These are phyloP conservation scores for Aspergillus costaricaensis DNA, from an alignment of 2,329 filamentous ascomycete genomes.

Conservation along the genomic window DNA sequence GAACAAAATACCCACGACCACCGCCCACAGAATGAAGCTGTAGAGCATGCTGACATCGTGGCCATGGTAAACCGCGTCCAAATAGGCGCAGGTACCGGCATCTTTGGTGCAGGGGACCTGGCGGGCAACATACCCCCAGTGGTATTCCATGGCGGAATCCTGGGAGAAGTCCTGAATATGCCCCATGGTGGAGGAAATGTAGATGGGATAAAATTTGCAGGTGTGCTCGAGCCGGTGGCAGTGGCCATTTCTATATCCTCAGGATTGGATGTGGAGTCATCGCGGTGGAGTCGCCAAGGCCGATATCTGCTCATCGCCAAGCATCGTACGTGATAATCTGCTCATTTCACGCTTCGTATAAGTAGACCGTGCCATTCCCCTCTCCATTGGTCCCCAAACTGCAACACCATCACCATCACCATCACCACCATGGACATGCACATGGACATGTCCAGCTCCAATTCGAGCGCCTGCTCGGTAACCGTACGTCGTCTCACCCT, in stretches of 20 bases:
- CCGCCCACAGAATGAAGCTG: slow-evolving; percentile 59
- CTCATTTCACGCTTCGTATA: too few relatives aligned
- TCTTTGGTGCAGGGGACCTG: slow-evolving; percentile 61
- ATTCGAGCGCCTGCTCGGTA: slow-evolving; percentile 22
- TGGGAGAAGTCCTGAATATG: slow-evolving; percentile 50
- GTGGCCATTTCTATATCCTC: not conserved
- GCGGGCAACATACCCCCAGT: slow-evolving; percentile 61
- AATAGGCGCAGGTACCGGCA: slow-evolving; percentile 59
- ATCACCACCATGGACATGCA: slow-evolving; percentile 22
- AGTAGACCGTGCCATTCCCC: too few relatives aligned
- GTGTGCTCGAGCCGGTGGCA: not conserved
- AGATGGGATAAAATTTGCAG: not conserved
- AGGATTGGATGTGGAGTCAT: not conserved
- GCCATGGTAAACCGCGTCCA: slow-evolving; percentile 57
- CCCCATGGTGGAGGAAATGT: slow-evolving; percentile 22
- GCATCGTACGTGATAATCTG: not conserved
- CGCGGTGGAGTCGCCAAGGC: slow-evolving; percentile 4
- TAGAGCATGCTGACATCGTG: slow-evolving; percentile 60
- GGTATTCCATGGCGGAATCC: slow-evolving; percentile 46
- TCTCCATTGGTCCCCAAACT: not conserved
- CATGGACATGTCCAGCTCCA: slow-evolving; percentile 15
- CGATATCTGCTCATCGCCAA: slow-evolving; percentile 12
- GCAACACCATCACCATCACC: too few relatives aligned
- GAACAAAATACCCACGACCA: slow-evolving; percentile 52
- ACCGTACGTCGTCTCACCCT: slow-evolving; percentile 18